Base-by-base conservation (phyloP, 176 grass and related monocot genomes). In the Areca catechu region DNA sequence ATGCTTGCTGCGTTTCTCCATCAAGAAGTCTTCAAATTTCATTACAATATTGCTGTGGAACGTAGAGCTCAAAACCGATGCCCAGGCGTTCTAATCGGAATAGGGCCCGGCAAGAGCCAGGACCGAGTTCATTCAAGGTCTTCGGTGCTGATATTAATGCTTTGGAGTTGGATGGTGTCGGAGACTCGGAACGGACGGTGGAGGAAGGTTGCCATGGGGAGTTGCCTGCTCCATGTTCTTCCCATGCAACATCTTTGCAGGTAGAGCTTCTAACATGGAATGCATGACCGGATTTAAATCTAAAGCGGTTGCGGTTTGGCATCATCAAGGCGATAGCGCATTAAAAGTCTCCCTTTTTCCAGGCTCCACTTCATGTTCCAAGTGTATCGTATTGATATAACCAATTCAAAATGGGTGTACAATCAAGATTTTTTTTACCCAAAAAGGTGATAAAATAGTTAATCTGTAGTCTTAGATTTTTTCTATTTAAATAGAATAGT, bases 11-110 rank as follows among this genome's bases (percentile, higher is more conserved):
- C 82, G 75, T 7, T 68, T 56, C 27, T 80, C 80, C 87, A 97
- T 97, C 25, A 88, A 74, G 67, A 88, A 85, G 58, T 84, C 62
- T 57, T 65, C 67, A 52, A 89, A 81, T 73, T 91, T 88, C 78
- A 84, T 91, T 53, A 67, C 51, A 61, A 19, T 47, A 37, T 12
- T 12, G 27, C 25, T 29, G 55, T 29, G 55, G 53, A 82, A 53
- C 51, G 61, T 4, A 24, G 68, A 74, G 55, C 71, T 85, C 85
- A 85, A 62, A 2, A 37, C 69, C 50, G 14, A 15, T 4, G 18
- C 12, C 54, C 17, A 54, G 4, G 58, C 16, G 57, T 65, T 66
- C 78, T 88, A 79, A 76, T 22, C 71, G 75, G 68, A 48, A 59
- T 63, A 51, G 78, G 71, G 71, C 66, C 12, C 53, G 65, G 58